Evolutionary conservation across 495 filamentous ascomycete species (phyloP), one percentile per base, ranked within the genome.

Genomic region (Penicillium coffeae): DNA sequence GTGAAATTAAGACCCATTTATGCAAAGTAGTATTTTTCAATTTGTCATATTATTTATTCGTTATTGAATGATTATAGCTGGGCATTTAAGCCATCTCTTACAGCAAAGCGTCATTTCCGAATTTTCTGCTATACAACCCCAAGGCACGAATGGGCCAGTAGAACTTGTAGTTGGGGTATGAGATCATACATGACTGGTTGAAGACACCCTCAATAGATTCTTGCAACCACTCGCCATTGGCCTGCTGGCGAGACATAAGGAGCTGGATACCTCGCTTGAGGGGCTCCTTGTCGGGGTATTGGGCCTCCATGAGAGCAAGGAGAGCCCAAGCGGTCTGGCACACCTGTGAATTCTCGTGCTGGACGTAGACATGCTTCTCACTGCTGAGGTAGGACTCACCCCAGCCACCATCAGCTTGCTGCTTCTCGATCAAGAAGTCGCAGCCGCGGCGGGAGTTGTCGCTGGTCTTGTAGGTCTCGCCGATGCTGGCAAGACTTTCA

Each of bases 141-240:
- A 98, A 63, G 4, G 93, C 93, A 58, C 92, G 94, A 56, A 96
- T 90, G 6, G 93, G 84, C 68, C 96, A 98, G 44, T 85, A 87
- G 67, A 95, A 91, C 74, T 98, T 98, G 76, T 98, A 98, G 71
- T 98, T 98, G 48, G 93, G 93, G 61, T 98, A 98, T 3, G 92
- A 93, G 47, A 98, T 98, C 92, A 97, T 97, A 69, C 93, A 96
- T 60, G 84, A 95, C 73, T 96, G 95, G 70, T 98, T 98, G 73
- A 98, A 98, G 10, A 98, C 93, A 6, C 93, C 93, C 61, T 98
- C 93, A 56, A 98, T 96, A 0, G 83, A 84, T 69, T 98, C 93
- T 60, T 96, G 92, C 52, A 86, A 65, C 93, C 93, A 98, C 71
- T 95, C 90, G 12, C 93, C 93, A 63, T 94, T 95, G 3, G 70